Base-by-base conservation (phyloP, 495 filamentous ascomycete genomes). In the Amphirosellinia nigrospora region DNA sequence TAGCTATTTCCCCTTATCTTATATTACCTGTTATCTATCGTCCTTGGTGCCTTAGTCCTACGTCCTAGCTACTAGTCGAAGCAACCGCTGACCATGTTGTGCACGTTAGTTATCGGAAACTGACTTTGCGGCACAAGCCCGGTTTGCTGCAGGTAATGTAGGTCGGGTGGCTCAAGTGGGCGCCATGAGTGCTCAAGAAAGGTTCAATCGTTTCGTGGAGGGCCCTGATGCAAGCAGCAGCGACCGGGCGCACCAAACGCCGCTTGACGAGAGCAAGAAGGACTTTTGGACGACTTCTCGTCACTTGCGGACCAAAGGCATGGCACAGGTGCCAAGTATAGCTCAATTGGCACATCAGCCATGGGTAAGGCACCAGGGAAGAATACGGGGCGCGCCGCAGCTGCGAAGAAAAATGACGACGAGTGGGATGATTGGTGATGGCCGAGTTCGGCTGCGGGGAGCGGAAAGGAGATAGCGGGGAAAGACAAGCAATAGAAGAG, bases 201-300 rank as follows among this genome's bases (percentile, higher is more conserved):
- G 89, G 36, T 90, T 98, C 80, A 91, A 84, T 74, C 88, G 89
- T 0, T 96, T 98, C 72, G 93, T 97, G 34, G 93, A 98, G 76
- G 82, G 83, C 3, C 74, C 73, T 13, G 72, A 79, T 32, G 68
- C 4, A 26, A 23, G 36, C 36, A 79, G 77, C 23, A 78, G 79
- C 58, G 69, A 68, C 16, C 32, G 46, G 34, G n/a, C 48, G 6
- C 30, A 21, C 13, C 72, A 78, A 41, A 74, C 78, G 36, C 81
- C 82, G 13, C 74, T 80, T 39, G 83, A 87, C 74, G 81, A 85
- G 86, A 92, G 74, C 86, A 92, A 90, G 78, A 89, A 90, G 71
- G 92, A 92, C 46, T 99, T 99, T 80, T 99, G 96, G 96, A 98
- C 80, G 87, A 89, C 28, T 87, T 94, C 68, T 87, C 88, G 0